phyloP scores from a whole-genome alignment of 2,329 filamentous ascomycete species.

The Fusarium duplospermum region DNA sequence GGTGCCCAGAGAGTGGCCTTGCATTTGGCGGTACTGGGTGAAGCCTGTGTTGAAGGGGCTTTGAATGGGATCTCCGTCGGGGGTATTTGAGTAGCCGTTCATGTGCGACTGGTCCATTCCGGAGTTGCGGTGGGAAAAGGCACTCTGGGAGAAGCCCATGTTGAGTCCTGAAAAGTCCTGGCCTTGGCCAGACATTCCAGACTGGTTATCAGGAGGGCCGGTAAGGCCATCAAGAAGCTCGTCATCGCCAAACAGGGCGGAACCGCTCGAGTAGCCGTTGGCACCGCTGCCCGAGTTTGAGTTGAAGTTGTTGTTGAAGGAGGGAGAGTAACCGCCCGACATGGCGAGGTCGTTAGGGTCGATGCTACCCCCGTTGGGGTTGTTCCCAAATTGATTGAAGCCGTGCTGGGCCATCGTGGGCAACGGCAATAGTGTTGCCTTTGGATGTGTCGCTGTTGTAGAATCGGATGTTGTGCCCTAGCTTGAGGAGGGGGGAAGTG shows the following conservation, averaged over 20 bases:
- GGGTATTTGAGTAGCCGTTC: slow-evolving; percentile 89
- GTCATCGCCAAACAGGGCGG: slow-evolving; percentile 86
- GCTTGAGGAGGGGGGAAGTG: slow-evolving; percentile 31
- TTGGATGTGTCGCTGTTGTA: slow-evolving; percentile 18
- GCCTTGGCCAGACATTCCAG: slow-evolving; percentile 63
- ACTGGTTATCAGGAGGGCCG: slow-evolving; percentile 64
- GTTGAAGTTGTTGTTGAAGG: slow-evolving; percentile 68
- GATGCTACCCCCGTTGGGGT: slow-evolving; percentile 70
- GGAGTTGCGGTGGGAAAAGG: slow-evolving; percentile 68
- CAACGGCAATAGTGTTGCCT: slow-evolving; percentile 22
- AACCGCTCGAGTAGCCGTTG: slow-evolving; percentile 80
- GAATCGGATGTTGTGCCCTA: slow-evolving; percentile 37
- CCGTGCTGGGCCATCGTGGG: slow-evolving; percentile 65
- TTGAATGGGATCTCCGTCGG: slow-evolving; percentile 90
- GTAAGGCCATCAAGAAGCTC: slow-evolving; percentile 83
- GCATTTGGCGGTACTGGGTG: slow-evolving; percentile 80
- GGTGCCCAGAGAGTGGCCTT: slow-evolving; percentile 66
- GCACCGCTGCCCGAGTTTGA: slow-evolving; percentile 68
- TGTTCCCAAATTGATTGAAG: slow-evolving; percentile 67
- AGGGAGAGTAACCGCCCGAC: slow-evolving; percentile 68
- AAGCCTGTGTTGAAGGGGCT: slow-evolving; percentile 88
- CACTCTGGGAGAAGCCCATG: slow-evolving; percentile 67
- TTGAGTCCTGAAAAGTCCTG: slow-evolving; percentile 69
- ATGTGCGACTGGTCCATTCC: slow-evolving; percentile 71
- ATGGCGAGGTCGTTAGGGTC: slow-evolving; percentile 89